Conservation (phyloP, 78 protist genomes). For the Dictyostelium brefeldianum region DNA sequence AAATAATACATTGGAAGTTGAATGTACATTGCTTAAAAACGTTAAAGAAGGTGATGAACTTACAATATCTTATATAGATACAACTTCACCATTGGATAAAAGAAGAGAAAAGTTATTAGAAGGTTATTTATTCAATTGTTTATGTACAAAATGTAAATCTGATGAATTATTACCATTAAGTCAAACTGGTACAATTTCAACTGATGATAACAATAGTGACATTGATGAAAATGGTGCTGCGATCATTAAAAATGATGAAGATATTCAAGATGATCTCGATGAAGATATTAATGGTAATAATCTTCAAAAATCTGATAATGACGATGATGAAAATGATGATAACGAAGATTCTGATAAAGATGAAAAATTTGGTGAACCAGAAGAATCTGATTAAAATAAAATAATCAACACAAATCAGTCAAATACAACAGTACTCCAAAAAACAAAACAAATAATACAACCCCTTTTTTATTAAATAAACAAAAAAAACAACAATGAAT, state of each 20-base stretch:
- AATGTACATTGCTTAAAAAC: constrained; percentile 46
- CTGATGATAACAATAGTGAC: neutral
- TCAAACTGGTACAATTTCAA: neutral
- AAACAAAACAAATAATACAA: too few relatives aligned
- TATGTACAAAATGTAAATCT: constrained; percentile 40
- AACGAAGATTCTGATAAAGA: neutral
- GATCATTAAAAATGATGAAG: neutral
- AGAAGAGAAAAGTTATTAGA: constrained; percentile 59
- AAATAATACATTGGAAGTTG: constrained; percentile 67
- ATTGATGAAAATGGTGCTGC: neutral
- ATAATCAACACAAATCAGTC: too few relatives aligned
- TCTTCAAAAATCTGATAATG: neutral
- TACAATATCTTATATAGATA: constrained; percentile 56
- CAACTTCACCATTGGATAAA: neutral
- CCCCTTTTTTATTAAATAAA: neutral
- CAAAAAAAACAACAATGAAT: neutral
- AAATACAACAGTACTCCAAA: too few relatives aligned
- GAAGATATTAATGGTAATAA: constrained; percentile 1
- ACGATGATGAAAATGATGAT: neutral
- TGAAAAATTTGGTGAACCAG: neutral
- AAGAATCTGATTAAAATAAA: neutral
- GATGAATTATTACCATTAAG: constrained; percentile 18
- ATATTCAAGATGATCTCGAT: neutral
- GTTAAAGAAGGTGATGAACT: constrained; percentile 72
- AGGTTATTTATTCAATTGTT: constrained; percentile 68